These are phyloP conservation scores for Trichophyton equinum DNA, from an alignment of 2,329 filamentous ascomycete genomes.

Conservation along the genomic window DNA sequence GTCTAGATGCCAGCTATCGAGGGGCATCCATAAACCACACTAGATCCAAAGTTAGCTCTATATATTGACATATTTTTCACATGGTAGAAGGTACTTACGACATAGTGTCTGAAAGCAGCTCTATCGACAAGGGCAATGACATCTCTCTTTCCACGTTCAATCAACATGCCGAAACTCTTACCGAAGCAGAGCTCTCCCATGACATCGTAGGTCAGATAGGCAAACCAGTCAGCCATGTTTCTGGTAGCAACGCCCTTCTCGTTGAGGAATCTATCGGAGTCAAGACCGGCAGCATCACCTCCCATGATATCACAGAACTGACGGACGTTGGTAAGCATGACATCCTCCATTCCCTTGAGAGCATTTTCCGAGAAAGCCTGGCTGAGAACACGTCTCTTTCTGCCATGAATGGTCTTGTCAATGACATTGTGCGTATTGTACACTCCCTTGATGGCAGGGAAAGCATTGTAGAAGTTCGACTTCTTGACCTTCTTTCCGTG, in stretches of 20 bases:
- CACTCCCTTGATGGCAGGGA: constrained; percentile 23
- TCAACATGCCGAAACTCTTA: constrained; percentile 31
- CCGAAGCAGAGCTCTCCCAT: constrained; percentile 27
- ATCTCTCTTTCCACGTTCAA: constrained; percentile 41
- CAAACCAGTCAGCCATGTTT: constrained; percentile 22
- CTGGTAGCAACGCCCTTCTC: constrained; percentile 10
- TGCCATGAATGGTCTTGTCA: constrained; percentile 15
- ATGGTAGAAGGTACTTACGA: constrained; percentile 38
- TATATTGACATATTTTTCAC: constrained; percentile 33
- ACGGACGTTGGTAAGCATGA: constrained; percentile 14
- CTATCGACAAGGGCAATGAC: constrained; percentile 55
- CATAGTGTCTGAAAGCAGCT: constrained; percentile 46
- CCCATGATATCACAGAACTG: constrained; percentile 12
- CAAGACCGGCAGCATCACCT: constrained; percentile 13
- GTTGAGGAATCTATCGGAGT: constrained; percentile 7
- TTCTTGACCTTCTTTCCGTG: constrained; percentile 20
- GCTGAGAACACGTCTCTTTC: constrained; percentile 18
- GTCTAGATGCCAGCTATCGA: constrained; percentile 13
- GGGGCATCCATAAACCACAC: constrained; percentile 15
- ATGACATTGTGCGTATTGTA: constrained; percentile 17
- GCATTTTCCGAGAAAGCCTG: constrained; percentile 23
- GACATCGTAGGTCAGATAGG: constrained; percentile 25
- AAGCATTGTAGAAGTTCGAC: constrained; percentile 25
- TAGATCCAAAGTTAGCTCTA: constrained; percentile 8
- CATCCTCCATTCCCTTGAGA: constrained; percentile 14